A percentile compares a stretch with the other conserved stretches of the same genome.
phyloP scores from a whole-genome alignment of 108 stramenopile species.

The Conticribra guillardii region DNA sequence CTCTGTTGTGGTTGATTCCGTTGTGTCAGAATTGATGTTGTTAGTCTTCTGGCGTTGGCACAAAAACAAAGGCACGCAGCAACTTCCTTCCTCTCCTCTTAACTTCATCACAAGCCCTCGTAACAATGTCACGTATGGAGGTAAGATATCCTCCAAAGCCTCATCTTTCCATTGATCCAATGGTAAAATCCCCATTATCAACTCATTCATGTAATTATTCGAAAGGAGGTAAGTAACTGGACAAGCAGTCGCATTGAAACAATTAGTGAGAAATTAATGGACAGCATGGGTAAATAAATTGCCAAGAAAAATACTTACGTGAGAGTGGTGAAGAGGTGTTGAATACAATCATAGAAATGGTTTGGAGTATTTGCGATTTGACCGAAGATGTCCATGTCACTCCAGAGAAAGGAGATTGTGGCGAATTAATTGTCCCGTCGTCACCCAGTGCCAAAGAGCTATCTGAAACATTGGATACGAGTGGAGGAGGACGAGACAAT shows the following conservation, averaged over 20 bases:
- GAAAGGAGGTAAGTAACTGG: slow-evolving; percentile 84
- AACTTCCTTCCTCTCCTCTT: slow-evolving; percentile 46
- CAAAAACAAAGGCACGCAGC: slow-evolving; percentile 37
- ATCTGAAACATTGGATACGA: too few species aligned
- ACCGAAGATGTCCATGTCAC: slow-evolving; percentile 72
- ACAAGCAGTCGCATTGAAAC: too few species aligned
- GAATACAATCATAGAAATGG: slow-evolving; percentile 64
- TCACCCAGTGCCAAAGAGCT: too few species aligned
- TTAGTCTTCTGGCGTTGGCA: slow-evolving; percentile 32
- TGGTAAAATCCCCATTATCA: slow-evolving; percentile 71
- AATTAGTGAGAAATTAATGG: too few species aligned
- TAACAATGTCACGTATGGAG: slow-evolving; percentile 72
- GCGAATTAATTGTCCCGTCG: not conserved
- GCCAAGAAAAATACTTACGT: too few species aligned
- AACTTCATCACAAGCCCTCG: slow-evolving; percentile 68
- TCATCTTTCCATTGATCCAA: slow-evolving; percentile 75
- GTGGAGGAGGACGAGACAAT: slow-evolving; percentile 48
- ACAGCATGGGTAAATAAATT: too few species aligned
- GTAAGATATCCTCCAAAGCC: slow-evolving; percentile 77
- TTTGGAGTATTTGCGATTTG: slow-evolving; percentile 78
- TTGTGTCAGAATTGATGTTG: not conserved
- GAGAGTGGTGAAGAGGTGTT: slow-evolving; percentile 57
- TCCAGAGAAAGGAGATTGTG: slow-evolving; percentile 53
- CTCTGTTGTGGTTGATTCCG: slow-evolving; percentile 7
- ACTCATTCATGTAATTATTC: slow-evolving; percentile 82